Conservation (phyloP, 2,329 filamentous ascomycete species). For the Pleomassaria siparia region DNA sequence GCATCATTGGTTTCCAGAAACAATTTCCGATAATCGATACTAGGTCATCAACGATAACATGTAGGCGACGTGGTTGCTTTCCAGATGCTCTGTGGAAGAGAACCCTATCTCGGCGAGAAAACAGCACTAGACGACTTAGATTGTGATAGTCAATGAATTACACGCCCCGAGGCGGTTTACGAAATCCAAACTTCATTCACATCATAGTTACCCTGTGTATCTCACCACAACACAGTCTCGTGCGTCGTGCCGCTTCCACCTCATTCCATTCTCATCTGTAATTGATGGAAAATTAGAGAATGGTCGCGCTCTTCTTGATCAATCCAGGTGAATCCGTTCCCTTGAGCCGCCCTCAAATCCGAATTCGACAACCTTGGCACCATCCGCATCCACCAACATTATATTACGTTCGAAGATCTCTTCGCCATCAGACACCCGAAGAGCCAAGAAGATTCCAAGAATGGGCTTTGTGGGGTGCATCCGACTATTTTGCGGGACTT, state of each 20-base stretch:
- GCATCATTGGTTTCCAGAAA: neutral
- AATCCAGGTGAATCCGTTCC: conserved; percentile 21
- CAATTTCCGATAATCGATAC: neutral
- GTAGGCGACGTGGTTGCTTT: neutral
- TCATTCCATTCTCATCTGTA: conserved; percentile 1
- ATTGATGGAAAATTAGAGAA: conserved; percentile 24
- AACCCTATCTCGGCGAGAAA: neutral
- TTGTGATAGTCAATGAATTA: neutral
- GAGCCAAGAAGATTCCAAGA: conserved; percentile 7
- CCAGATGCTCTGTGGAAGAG: neutral
- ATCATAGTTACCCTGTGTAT: conserved; percentile 2
- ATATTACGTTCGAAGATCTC: conserved; percentile 14
- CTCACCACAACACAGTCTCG: conserved; percentile 4
- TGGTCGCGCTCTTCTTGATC: conserved; percentile 2
- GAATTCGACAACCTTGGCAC: conserved; percentile 25
- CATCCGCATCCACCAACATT: conserved; percentile 3
- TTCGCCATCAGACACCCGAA: conserved; percentile 4
- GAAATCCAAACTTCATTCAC: neutral
- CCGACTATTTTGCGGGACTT: conserved; percentile 12
- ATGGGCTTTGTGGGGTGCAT: conserved; percentile 15
- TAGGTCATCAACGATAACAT: neutral
- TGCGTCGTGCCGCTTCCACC: conserved; percentile 4
- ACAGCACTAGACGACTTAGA: neutral
- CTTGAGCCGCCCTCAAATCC: conserved; percentile 24
- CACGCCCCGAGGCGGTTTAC: neutral